phyloP scores from a whole-genome alignment of 129 eudicot genomes.

The Scalesia atractyloides region DNA sequence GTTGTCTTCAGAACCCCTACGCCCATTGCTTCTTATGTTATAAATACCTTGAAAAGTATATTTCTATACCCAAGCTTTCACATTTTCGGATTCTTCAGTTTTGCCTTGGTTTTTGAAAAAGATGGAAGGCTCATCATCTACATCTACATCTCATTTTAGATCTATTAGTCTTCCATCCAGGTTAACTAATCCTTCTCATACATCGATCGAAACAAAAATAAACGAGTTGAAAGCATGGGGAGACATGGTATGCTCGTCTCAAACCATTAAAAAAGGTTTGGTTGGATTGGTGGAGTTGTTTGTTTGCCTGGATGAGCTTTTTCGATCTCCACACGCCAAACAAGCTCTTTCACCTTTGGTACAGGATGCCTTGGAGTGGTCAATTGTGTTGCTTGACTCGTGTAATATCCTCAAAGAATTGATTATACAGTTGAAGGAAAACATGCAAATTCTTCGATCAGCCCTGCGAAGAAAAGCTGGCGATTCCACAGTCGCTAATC shows the following conservation, averaged over 20 bases:
- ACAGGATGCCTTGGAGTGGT: constrained; percentile 41
- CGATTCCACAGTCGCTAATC: constrained; percentile 17
- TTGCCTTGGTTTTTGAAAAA: too few relatives aligned
- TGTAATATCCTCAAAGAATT: constrained; percentile 36
- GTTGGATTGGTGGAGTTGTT: constrained; percentile 49
- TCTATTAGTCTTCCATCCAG: constrained; percentile 48
- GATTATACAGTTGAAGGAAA: constrained; percentile 35
- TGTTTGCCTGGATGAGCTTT: constrained; percentile 42
- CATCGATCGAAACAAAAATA: constrained; percentile 18
- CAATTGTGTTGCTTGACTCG: constrained; percentile 42
- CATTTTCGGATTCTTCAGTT: too few relatives aligned
- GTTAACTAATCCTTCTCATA: constrained; percentile 13
- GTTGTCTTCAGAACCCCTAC: too few relatives aligned
- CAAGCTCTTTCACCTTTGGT: constrained; percentile 38
- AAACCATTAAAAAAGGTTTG: constrained; percentile 39
- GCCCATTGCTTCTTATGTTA: too few relatives aligned
- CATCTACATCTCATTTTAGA: constrained; percentile 27
- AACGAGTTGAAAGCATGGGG: constrained; percentile 38
- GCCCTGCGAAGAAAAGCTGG: constrained; percentile 48
- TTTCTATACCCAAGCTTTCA: too few relatives aligned
- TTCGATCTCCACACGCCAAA: constrained; percentile 36
- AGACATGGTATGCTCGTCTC: constrained; percentile 11
- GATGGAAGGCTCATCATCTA: constrained; percentile 26
- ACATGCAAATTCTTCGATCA: constrained; percentile 47
- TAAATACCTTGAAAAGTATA: too few relatives aligned